A percentile compares a stretch with the other conserved stretches of the same genome.
phyloP scores from a whole-genome alignment of 495 filamentous ascomycete genomes.

The Talaromyces thailandensis region DNA sequence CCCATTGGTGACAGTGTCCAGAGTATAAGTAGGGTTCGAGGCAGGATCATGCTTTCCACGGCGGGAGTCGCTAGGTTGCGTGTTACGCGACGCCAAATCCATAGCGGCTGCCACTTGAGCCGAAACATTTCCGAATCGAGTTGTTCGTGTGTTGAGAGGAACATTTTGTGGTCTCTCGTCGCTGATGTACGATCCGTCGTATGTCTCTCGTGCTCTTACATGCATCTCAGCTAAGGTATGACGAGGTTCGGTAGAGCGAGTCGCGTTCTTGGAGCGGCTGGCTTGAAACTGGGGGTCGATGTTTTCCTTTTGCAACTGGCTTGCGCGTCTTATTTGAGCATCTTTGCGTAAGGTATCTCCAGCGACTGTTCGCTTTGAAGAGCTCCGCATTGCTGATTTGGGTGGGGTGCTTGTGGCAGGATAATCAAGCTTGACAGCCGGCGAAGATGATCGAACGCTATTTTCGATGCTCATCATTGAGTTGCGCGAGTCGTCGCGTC shows the following conservation, averaged over 20 bases:
- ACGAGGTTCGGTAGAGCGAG: conserved; percentile 17
- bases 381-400: conserved; percentile 20
- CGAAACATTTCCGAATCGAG: conserved; percentile 44
- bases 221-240: conserved; percentile 46
- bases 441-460: conserved; percentile 38
- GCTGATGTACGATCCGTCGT: conserved; percentile 43
- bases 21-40: conserved; percentile 10
- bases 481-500: conserved; percentile 33
- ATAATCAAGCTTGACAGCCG: conserved; percentile 37
- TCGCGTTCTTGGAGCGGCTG: conserved; percentile 13
- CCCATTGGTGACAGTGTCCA: conserved; percentile 37
- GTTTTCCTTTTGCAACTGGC: conserved; percentile 37
- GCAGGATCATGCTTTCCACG: conserved; percentile 10
- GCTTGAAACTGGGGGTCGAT: conserved; percentile 30
- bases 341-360: conserved; percentile 37
- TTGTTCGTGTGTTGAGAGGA: conserved; percentile 37
- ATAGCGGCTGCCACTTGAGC: conserved; percentile 36
- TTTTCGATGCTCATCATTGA: conserved; percentile 40
- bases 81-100: conserved; percentile 34
- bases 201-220: conserved; percentile 43
- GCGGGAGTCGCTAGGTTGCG: conserved; percentile 28
- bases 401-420: conserved; percentile 32
- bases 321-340: conserved; percentile 33
- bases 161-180: conserved; percentile 44
- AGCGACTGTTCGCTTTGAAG: conserved; percentile 20